phyloP scores from a whole-genome alignment of 1,139 yeast genomes.

The Magnusiomyces sp. region DNA sequence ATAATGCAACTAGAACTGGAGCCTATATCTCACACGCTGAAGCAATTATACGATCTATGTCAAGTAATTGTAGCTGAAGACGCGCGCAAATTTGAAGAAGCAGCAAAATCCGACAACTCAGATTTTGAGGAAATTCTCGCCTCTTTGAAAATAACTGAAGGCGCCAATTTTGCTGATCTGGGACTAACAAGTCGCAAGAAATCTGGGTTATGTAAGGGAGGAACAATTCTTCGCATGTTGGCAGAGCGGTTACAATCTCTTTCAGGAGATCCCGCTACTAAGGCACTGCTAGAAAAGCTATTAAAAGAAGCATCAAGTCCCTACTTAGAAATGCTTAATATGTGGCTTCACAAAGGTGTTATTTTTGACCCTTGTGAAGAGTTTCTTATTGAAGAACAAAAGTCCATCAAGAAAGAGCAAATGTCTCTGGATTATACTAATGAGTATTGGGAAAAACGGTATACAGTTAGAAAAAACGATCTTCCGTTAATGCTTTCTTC shows the following conservation, averaged over 20 bases:
- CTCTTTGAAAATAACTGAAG: constrained; percentile 22
- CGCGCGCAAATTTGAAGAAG: constrained; percentile 22
- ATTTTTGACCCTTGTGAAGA: constrained; percentile 77
- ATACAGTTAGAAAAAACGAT: constrained; percentile 66
- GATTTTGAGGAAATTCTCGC: constrained; percentile 29
- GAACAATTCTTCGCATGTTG: constrained; percentile 42
- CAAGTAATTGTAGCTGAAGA: constrained; percentile 37
- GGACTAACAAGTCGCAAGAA: constrained; percentile 18
- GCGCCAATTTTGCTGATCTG: constrained; percentile 20
- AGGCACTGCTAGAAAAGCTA: constrained; percentile 43
- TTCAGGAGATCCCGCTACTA: constrained; percentile 60
- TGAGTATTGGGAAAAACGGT: constrained; percentile 82
- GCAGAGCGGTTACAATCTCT: constrained; percentile 48
- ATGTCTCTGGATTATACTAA: constrained; percentile 46
- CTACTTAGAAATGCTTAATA: constrained; percentile 60
- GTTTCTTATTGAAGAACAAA: constrained; percentile 52
- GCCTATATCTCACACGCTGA: constrained; percentile 35
- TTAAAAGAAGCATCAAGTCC: constrained; percentile 54
- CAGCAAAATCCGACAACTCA: constrained; percentile 16
- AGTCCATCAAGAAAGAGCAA: constrained; percentile 35
- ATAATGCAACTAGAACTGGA: constrained; percentile 39
- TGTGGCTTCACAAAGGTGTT: constrained; percentile 71
- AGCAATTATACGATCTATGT: constrained; percentile 52
- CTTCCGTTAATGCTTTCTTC: constrained; percentile 56
- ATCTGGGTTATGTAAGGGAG: constrained; percentile 27